Conservation (phyloP, 495 filamentous ascomycete genomes). For the Aspergillus saccharolyticus region DNA sequence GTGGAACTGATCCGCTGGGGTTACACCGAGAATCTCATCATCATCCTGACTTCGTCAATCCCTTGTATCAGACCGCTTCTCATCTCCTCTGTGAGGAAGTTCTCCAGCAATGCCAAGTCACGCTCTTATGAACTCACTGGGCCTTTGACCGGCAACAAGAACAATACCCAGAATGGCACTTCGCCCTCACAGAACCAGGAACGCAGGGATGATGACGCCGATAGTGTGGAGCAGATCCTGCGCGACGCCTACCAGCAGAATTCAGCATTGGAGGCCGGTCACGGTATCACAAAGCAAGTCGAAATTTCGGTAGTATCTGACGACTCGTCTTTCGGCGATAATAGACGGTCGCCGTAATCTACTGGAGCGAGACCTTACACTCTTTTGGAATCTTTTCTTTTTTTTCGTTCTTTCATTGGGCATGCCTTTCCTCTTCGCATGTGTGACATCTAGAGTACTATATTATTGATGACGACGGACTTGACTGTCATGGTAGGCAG, state of each 20-base stretch:
- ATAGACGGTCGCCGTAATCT: not conserved
- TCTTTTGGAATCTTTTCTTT: not conserved
- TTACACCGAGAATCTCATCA: slow-evolving; percentile 31
- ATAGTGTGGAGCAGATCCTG: slow-evolving; percentile 33
- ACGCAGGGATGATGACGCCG: slow-evolving; percentile 15
- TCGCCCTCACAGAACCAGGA: not conserved
- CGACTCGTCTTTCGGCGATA: not conserved
- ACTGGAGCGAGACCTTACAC: not conserved
- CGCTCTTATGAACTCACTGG: slow-evolving; percentile 31
- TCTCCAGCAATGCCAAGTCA: slow-evolving; percentile 27
- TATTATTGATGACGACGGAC: not conserved
- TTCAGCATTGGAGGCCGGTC: slow-evolving; percentile 11
- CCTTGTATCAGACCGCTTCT: slow-evolving; percentile 33
- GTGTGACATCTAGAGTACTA: not conserved
- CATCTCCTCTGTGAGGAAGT: slow-evolving; percentile 36
- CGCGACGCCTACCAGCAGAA: slow-evolving; percentile 14
- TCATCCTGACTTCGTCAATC: slow-evolving; percentile 33
- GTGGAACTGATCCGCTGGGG: slow-evolving; percentile 33
- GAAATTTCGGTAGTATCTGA: slow-evolving; percentile 25
- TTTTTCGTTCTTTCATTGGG: not conserved
- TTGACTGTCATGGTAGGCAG: not conserved
- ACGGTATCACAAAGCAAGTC: slow-evolving; percentile 31
- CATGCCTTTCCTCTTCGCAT: not conserved
- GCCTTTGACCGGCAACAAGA: slow-evolving; percentile 14
- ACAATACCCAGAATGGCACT: not conserved